Evolutionary conservation across 1,284 basidiomycete species (phyloP), one percentile per base, ranked within the genome.

Genomic region (Hemileia vastatrix): DNA sequence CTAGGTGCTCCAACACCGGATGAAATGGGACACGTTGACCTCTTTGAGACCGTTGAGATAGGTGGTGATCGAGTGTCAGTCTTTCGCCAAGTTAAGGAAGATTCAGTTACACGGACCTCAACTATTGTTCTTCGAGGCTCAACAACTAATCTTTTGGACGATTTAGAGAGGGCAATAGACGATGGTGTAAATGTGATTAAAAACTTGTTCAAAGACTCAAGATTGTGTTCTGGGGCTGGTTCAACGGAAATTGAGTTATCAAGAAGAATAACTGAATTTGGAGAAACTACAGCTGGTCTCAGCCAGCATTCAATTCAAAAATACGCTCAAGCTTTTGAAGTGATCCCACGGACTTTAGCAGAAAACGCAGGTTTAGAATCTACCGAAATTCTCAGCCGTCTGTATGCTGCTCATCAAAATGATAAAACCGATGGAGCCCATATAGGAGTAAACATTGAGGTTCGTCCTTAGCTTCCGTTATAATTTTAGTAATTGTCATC

Each of bases 171-270:
- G 27, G 91, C 93, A 27, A 83, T 99, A 58, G 95, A 98, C 74
- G 94, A 98, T 72, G 95, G 94, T 24, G 91, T 95, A 68, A 94
- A 92, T 77, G 93, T 95, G 48, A 88, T 99, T 78, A 95, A 97
- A 78, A 83, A 88, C 31, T 78, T 99, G 63, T 79, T 97, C 68
- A 91, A 92, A 72, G 95, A 99, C 72, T 81, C 86, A 23, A 80
- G 93, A 51, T 81, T 97, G 57, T 89, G 98, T 1, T 87, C 95
- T 4, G 95, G 95, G 13, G 95, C 92, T 1, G 95, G 95, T 21
- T 90, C 94, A 1, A 84, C 86, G 32, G 95, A 99, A 78, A 81
- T 97, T 54, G 94, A 94, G 78, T 83, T 98, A 23, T 86, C 90
- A 1, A 84, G 83, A 72, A 80, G 88, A 36, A 83, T 98, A 52